Evolutionary conservation across 768 basidiomycete species (phyloP), one percentile per base, ranked within the genome.

Genomic region (Gymnopilus junonius): DNA sequence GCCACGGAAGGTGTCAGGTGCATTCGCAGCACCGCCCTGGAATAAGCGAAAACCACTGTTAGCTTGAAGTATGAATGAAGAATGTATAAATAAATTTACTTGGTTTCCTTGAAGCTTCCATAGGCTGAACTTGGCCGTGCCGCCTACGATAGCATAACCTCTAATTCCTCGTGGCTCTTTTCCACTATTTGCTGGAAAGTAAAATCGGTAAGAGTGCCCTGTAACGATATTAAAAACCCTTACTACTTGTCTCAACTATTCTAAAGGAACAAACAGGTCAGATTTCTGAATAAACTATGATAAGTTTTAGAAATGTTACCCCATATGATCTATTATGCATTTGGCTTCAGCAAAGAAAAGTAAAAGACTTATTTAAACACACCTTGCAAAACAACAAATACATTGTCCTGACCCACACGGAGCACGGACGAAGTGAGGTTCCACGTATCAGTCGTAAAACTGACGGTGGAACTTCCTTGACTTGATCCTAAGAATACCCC

Each of bases 21-120:
- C 65, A 34, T 76, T 65, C 78, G 65, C 65, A 14, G 68, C 68
- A 6, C 68, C 68, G 20, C 68, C 68, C 68, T 69, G n/a, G 11
- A 11, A 27, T 21, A 17, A 40, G n/a, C n/a, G 3, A 25, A 17
- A 0, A 42, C 10, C 11, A 5, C 17, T 58, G 54, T 14, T 39
- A 46, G 20, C 21, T 12, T 7, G 15, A 12, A 37, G 10, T 27
- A 39, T 23, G n/a, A n/a, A n/a, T n/a, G n/a, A n/a, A n/a, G 34
- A 21, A 59, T 15, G 20, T 29, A 12, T n/a, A 31, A 69, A 81
- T 15, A 67, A 87, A 88, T 88, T 20, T 86, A 89, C 27, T 87
- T 90, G 4, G 85, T 74, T 75, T 87, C 90, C 89, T 76, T 91
- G 90, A 1, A 91, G 85, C 64, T 83, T 89, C 89, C 89, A 91